A percentile compares a stretch with the other conserved stretches of the same genome.
Evolutionary conservation across 192 early-diverging fungal genomes (phyloP).

Genomic region (Phycomyces nitens): DNA sequence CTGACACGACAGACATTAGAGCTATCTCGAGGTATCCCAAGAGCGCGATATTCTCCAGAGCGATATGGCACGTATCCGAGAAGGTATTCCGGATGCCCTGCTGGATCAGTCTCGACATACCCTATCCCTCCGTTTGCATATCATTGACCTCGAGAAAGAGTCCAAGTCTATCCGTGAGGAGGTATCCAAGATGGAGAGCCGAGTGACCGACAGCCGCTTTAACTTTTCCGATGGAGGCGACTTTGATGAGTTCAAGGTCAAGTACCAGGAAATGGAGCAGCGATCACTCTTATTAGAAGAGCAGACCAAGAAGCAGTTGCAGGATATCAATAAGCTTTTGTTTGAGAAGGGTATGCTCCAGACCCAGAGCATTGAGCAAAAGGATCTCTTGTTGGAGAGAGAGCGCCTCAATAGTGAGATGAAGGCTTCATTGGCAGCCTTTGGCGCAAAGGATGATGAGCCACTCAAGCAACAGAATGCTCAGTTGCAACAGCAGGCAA

Average conservation of each 20-base stretch:
- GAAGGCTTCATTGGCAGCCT: constrained; percentile 24
- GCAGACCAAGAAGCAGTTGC: constrained; percentile 37
- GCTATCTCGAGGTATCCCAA: constrained; percentile 26
- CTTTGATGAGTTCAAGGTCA: constrained; percentile 37
- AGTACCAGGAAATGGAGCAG: constrained; percentile 41
- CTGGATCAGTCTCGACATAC: constrained; percentile 25
- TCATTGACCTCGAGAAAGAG: constrained; percentile 38
- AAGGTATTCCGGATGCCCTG: constrained; percentile 33
- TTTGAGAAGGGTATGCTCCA: constrained; percentile 58
- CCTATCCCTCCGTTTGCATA: constrained; percentile 26
- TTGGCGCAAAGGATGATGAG: constrained; percentile 54
- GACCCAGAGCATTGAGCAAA: constrained; percentile 44
- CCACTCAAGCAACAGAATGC: constrained; percentile 51
- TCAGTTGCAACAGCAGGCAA: constrained; percentile 40
- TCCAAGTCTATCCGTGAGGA: constrained; percentile 31
- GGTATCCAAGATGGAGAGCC: constrained; percentile 15
- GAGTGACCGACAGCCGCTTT: constrained; percentile 9
- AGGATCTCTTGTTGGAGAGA: constrained; percentile 49
- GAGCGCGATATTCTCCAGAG: constrained; percentile 38
- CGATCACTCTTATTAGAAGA: constrained; percentile 36
- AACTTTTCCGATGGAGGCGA: constrained; percentile 11
- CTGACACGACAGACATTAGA: not conserved
- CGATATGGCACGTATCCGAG: constrained; percentile 33
- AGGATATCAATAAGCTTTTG: constrained; percentile 52
- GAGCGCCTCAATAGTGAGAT: constrained; percentile 43